Evolutionary conservation across 352 stramenopile genomes (phyloP), one percentile per base, ranked within the genome.

Genomic region (Phytopythium cucurbitacearum): DNA sequence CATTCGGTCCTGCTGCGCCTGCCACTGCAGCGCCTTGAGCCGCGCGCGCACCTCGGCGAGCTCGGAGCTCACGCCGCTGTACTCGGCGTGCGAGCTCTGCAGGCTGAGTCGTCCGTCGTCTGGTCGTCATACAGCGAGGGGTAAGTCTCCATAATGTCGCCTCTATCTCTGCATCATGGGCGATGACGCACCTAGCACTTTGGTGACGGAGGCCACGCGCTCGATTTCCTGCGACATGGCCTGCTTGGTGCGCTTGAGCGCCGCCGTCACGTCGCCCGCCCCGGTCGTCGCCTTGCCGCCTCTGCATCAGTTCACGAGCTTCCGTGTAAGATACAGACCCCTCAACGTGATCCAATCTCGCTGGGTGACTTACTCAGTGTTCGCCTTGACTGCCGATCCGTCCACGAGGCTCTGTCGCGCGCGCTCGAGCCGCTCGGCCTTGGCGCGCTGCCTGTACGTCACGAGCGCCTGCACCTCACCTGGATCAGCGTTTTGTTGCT

Each of bases 171-270:
- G 7, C 21, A 5, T 15, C 4, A 51, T n/a, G 9, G n/a, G 34
- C 12, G 40, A n/a, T 6, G 13, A 56, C 69, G 49, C 46, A 76
- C 70, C 57, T 40, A 91, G 64, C 32, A 91, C 68, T 60, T 83
- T 75, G 12, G 64, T 80, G 40, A 87, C 80, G 1, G 71, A 81
- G 38, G 69, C 71, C 28, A 89, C 76, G 15, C 82, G 73, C 45
- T 88, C 70, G 5, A 92, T 77, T 48, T 92, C 77, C 55, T 90
- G 70, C 9, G 76, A 70, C 82, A 92, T 85, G 12, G 81, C 67
- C 38, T 85, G 69, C 21, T 65, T 69, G 32, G 82, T 89, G 28
- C 82, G 79, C 52, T 80, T 84, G 15, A 92, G 68, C 36, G 77
- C 51, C 6, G 76, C 79, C 3, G 73, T 91, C 40, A 89, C 59